Evolutionary conservation across 116 monocot genomes (phyloP).

Genomic region (Cymodocea nodosa): DNA sequence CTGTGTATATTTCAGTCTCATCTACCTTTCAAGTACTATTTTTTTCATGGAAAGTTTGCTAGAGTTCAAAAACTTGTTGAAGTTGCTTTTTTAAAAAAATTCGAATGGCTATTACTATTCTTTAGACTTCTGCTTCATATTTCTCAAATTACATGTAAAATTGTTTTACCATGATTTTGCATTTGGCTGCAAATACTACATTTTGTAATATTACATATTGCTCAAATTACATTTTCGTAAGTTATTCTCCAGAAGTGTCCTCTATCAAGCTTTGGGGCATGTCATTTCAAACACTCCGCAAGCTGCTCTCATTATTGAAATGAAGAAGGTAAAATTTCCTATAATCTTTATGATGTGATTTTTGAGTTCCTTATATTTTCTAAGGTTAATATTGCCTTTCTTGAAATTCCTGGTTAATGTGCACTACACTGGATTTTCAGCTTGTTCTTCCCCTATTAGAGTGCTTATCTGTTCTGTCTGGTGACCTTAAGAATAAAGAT

Average conservation of each 20-base stretch:
- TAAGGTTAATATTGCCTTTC: not conserved
- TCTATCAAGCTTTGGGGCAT: slow-evolving; percentile 83
- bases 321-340: slow-evolving; percentile 47
- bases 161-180: not conserved
- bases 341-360: not conserved
- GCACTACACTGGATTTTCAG: slow-evolving; percentile 28
- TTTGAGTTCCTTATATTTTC: not conserved
- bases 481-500: slow-evolving; percentile 55
- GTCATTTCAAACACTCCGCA: slow-evolving; percentile 65
- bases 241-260: slow-evolving; percentile 32
- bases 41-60: not conserved
- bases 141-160: not conserved
- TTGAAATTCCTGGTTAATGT: not conserved
- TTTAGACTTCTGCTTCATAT: not conserved
- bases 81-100: not conserved
- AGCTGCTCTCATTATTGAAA: slow-evolving; percentile 49
- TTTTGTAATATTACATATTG: too few relatives aligned
- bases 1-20: not conserved
- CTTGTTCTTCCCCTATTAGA: slow-evolving; percentile 54
- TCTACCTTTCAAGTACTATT: not conserved
- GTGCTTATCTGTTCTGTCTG: slow-evolving; percentile 34
- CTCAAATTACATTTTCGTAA: not conserved
- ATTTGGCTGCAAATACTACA: too few relatives aligned
- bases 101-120: not conserved
- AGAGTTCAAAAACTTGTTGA: not conserved